A percentile compares a stretch with the other conserved stretches of the same genome.
Evolutionary conservation across 2,329 filamentous ascomycete genomes (phyloP).

Genomic region (Alternaria alternata): DNA sequence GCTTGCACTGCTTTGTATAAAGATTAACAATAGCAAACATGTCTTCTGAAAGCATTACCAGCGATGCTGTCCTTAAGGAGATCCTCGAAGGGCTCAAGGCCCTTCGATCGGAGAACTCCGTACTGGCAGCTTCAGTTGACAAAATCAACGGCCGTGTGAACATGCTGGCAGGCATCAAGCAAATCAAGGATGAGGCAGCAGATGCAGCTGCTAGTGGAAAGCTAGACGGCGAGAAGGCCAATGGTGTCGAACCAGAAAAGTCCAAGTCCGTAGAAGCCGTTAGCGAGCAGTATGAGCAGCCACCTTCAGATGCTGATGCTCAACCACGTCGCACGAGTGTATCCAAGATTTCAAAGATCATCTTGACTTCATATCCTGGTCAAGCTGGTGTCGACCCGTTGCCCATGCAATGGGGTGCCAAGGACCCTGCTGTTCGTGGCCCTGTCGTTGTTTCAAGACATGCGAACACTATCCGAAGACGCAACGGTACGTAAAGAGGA

Average conservation of each 20-base stretch:
- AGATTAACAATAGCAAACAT: constrained; percentile 26
- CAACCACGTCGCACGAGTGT: constrained; percentile 52
- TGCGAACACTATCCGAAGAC: constrained; percentile 76
- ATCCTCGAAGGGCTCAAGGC: constrained; percentile 64
- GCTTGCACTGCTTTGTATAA: constrained; percentile 1
- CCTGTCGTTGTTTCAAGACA: constrained; percentile 87
- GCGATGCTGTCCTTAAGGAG: constrained; percentile 58
- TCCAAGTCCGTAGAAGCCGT: constrained; percentile 50
- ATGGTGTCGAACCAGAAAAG: constrained; percentile 45
- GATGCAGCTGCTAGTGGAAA: constrained; percentile 33
- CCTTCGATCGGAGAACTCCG: constrained; percentile 64
- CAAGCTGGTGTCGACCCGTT: constrained; percentile 95
- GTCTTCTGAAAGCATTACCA: constrained; percentile 41
- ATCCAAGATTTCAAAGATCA: constrained; percentile 67
- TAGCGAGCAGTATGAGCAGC: constrained; percentile 52
- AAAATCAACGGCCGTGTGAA: constrained; percentile 69
- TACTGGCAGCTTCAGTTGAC: constrained; percentile 65
- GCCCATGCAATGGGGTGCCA: constrained; percentile 84
- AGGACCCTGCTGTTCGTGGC: constrained; percentile 77
- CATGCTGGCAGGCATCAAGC: constrained; percentile 66
- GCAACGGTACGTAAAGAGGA: constrained; percentile 70
- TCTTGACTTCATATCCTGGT: constrained; percentile 86
- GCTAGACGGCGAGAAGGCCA: constrained; percentile 36
- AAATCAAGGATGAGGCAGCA: constrained; percentile 61
- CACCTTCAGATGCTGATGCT: constrained; percentile 42